A percentile compares a stretch with the other conserved stretches of the same genome.
phyloP scores from a whole-genome alignment of 139 green algal genomes.

The Micractinium conductrix region DNA sequence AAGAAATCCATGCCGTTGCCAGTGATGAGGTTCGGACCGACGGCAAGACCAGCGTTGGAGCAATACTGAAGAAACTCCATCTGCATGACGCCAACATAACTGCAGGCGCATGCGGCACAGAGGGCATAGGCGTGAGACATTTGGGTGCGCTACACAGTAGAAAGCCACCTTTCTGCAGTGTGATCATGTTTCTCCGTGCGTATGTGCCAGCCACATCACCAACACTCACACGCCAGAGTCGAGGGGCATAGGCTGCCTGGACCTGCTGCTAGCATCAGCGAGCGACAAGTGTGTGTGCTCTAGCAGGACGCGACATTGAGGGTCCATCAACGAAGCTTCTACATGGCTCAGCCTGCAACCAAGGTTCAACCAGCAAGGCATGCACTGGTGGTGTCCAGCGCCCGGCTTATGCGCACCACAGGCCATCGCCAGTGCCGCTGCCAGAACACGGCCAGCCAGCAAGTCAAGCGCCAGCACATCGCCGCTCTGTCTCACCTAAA shows the following conservation, averaged over 20 bases:
- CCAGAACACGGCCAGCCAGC: too few species aligned
- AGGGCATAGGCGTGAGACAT: too few species aligned
- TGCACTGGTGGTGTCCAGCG: not conserved
- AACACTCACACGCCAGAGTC: conserved; percentile 22
- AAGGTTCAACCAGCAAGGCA: not conserved
- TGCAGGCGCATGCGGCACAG: not conserved
- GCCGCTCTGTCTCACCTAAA: too few species aligned
- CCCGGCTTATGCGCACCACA: not conserved
- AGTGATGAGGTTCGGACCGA: conserved; percentile 39
- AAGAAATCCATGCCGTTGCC: conserved; percentile 59
- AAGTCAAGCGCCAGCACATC: too few species aligned
- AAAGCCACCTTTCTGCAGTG: too few species aligned
- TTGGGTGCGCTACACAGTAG: too few species aligned
- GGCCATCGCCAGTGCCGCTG: not conserved
- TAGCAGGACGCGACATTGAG: conserved; percentile 48
- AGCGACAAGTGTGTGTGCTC: conserved; percentile 34
- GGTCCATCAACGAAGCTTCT: conserved; percentile 52
- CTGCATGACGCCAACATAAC: conserved; percentile 39
- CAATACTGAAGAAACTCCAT: conserved; percentile 50
- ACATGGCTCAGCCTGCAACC: conserved; percentile 3
- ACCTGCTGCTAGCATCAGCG: not conserved
- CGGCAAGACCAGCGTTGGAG: not conserved
- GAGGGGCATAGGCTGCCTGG: too few species aligned
- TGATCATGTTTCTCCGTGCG: too few species aligned
- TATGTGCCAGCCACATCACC: not conserved